Percentiles rank a stretch among this genome's conserved stretches.
Conservation (phyloP, 1,284 basidiomycete genomes). For the Schizophyllum amplum region DNA sequence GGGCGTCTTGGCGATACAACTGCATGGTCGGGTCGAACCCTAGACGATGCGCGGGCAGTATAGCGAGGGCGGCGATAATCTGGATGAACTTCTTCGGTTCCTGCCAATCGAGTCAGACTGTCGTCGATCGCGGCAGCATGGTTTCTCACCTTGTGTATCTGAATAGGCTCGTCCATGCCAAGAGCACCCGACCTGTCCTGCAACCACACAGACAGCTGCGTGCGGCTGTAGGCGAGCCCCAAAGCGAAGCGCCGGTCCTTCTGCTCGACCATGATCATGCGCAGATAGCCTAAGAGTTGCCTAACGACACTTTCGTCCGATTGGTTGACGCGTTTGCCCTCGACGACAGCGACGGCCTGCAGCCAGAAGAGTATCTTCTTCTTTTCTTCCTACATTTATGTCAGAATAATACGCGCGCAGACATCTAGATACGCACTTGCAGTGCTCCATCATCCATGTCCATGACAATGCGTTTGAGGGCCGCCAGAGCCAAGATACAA, state of each 20-base stretch:
- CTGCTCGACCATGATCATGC: neutral
- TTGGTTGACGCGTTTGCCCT: neutral
- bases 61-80: neutral
- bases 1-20: neutral
- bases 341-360: neutral
- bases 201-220: neutral
- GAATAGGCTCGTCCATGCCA: neutral
- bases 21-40: neutral
- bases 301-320: neutral
- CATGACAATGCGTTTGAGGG: neutral
- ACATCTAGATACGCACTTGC: neutral
- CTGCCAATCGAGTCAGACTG: neutral
- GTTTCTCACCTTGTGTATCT: neutral
- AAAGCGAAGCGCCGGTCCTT: neutral
- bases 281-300: neutral
- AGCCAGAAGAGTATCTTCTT: neutral
- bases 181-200: neutral
- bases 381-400: neutral
- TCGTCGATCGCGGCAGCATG: too few relatives aligned
- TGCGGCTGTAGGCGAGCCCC: neutral
- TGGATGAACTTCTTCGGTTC: neutral
- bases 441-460: neutral
- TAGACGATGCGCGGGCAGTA: neutral
- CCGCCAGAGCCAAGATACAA: neutral
- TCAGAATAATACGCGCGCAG: too few relatives aligned